Evolutionary conservation across 352 stramenopile species (phyloP).

Genomic region (Globisporangium takayamanum): DNA sequence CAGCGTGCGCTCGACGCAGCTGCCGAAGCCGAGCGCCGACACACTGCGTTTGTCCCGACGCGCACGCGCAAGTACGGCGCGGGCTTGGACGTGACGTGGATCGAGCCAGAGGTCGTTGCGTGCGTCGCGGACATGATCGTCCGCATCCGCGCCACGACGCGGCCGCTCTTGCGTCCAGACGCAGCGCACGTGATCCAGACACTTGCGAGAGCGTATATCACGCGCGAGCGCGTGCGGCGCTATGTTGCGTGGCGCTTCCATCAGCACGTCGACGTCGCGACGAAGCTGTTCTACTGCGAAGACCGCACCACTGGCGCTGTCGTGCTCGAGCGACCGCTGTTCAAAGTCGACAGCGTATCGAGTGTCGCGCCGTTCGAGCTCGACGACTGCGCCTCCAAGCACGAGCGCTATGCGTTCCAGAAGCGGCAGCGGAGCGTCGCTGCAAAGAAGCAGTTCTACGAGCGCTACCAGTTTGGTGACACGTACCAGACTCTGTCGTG

Average conservation of each 20-base stretch:
- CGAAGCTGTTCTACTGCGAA: constrained; percentile 54
- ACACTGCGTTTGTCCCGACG: constrained; percentile 28
- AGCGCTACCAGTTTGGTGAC: constrained; percentile 11
- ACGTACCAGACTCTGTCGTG: not conserved
- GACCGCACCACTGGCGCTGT: constrained; percentile 30
- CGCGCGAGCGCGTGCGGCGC: constrained; percentile 24
- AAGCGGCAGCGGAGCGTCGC: constrained; percentile 30
- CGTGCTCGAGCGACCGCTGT: constrained; percentile 38
- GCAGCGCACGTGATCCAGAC: constrained; percentile 54
- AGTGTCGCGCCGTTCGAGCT: constrained; percentile 31
- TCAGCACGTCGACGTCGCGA: constrained; percentile 32
- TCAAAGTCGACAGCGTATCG: constrained; percentile 21
- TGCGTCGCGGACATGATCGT: constrained; percentile 43
- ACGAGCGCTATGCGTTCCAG: constrained; percentile 35
- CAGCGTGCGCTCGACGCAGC: not conserved
- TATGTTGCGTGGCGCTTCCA: constrained; percentile 35
- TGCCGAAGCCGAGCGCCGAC: constrained; percentile 8
- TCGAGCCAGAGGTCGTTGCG: constrained; percentile 54
- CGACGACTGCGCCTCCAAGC: constrained; percentile 36
- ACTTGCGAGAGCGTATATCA: constrained; percentile 35
- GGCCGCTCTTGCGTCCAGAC: constrained; percentile 32
- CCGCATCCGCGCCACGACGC: constrained; percentile 17
- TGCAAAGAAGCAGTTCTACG: constrained; percentile 40
- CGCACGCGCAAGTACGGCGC: constrained; percentile 38
- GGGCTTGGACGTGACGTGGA: constrained; percentile 52